Conservation (phyloP, 352 stramenopile genomes). For the Globisporangium abappressorium region DNA sequence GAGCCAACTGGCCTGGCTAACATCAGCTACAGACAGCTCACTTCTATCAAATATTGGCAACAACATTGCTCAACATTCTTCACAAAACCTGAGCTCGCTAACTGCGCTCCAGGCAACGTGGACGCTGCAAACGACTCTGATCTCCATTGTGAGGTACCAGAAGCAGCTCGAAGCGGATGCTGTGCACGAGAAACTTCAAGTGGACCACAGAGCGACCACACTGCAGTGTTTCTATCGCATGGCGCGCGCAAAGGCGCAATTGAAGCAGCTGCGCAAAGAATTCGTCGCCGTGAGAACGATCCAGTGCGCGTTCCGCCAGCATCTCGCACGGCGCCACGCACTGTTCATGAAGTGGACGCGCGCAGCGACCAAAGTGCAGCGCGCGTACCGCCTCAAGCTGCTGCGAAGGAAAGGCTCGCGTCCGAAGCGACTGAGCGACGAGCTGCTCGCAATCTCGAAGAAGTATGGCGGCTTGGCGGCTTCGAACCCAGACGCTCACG, state of each 20-base stretch:
- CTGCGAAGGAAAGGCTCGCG: constrained; percentile 33
- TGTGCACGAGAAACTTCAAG: constrained; percentile 20
- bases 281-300: constrained; percentile 41
- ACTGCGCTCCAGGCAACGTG: constrained; percentile 19
- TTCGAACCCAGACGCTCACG: not conserved
- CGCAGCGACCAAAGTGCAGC: constrained; percentile 52
- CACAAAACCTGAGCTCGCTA: not conserved
- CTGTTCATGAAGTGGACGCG: constrained; percentile 49
- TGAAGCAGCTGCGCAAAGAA: constrained; percentile 28
- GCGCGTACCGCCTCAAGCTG: constrained; percentile 52
- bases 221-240: constrained; percentile 54
- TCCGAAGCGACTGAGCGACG: constrained; percentile 36
- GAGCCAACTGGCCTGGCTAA: not conserved
- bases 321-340: constrained; percentile 47
- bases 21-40: not conserved
- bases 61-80: not conserved
- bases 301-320: constrained; percentile 67
- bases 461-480: constrained; percentile 30
- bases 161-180: constrained; percentile 43
- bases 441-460: constrained; percentile 44
- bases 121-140: constrained; percentile 25
- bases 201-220: constrained; percentile 23
- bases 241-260: constrained; percentile 20
- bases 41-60: not conserved
- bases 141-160: constrained; percentile 47